Base-by-base conservation (phyloP, 257 asterid species). In the Capsicum chinense region DNA sequence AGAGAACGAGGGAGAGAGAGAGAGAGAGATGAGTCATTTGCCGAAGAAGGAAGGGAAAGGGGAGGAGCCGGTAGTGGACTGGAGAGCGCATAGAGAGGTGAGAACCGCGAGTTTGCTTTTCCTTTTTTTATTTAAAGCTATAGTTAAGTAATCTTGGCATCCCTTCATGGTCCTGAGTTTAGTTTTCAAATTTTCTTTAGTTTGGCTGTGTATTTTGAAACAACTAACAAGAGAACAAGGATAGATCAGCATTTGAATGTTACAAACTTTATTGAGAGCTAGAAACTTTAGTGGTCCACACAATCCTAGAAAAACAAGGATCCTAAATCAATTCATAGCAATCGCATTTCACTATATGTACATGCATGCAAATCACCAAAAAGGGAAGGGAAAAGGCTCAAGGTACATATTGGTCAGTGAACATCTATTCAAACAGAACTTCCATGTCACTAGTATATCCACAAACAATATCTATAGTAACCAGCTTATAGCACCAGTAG, bases 341-440 rank as follows among this genome's bases (percentile, higher is more conserved):
- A 66, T 56, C 44, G 35, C 85, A 52, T 52, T 76, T 21, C 56
- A 67, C 19, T 19, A n/a, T 83, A 68, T 83, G 56, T 68, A 83
- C 80, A 50, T 67, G 79, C 80, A 68, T 26, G 26, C 26, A 26
- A 26, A 83, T 52, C 56, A 56, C 39, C 52, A 54, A 57, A 79
- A 37, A 59, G 5, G 16, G 2, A 56, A 19, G 56, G 11, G 21
- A 12, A 12, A 11, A 79, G 2, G 52, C 14, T 11, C 54, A n/a
- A 35, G 54, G 47, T 66, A 82, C 68, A 83, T 35, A 52, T 16
- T 59, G 54, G 50, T 68, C 80, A 68, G 66, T 73, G 1, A 83
- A 26, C 68, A 66, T 50, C 84, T 83, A 68, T 52, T 57, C 5
- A 83, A 54, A 12, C 39, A 66, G 15, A 42, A 66, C 47, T 48